Percentiles rank a stretch among this genome's conserved stretches.
phyloP scores from a whole-genome alignment of 257 asterid genomes.

The Nicotiana paniculata region DNA sequence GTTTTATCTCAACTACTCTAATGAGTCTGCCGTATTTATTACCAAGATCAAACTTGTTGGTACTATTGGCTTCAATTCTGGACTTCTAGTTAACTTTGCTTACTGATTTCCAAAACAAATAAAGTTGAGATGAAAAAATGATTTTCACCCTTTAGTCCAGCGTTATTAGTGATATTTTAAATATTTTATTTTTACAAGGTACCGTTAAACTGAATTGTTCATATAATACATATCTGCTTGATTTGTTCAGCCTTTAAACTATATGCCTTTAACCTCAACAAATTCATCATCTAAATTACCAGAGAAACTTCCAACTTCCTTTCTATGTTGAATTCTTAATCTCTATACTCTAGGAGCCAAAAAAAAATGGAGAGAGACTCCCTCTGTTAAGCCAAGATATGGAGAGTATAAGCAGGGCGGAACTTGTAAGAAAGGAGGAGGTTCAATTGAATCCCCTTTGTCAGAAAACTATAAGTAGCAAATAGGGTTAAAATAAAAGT shows the following conservation, averaged over 20 bases:
- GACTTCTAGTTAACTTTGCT: background rate
- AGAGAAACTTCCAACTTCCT: background rate
- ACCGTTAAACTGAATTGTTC: background rate
- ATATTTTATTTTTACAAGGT: background rate
- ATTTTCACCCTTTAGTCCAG: background rate
- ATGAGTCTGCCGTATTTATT: background rate
- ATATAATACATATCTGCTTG: background rate
- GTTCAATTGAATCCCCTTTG: no score
- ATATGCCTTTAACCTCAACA: background rate
- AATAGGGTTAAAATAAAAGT: no score
- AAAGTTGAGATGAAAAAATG: background rate
- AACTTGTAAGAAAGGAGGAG: no score
- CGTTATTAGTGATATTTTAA: background rate
- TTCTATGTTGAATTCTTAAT: background rate
- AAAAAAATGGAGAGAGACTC: background rate
- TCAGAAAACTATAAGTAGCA: no score
- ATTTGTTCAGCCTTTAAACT: background rate
- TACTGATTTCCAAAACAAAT: background rate
- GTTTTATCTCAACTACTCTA: background rate
- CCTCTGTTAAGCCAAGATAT: background rate
- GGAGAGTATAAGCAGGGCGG: background rate
- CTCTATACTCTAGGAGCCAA: background rate
- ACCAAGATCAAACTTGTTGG: background rate
- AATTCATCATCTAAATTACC: background rate
- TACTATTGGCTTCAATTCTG: background rate